Conservation (phyloP, 2,329 filamentous ascomycete genomes). For the Penicillium crustosum region DNA sequence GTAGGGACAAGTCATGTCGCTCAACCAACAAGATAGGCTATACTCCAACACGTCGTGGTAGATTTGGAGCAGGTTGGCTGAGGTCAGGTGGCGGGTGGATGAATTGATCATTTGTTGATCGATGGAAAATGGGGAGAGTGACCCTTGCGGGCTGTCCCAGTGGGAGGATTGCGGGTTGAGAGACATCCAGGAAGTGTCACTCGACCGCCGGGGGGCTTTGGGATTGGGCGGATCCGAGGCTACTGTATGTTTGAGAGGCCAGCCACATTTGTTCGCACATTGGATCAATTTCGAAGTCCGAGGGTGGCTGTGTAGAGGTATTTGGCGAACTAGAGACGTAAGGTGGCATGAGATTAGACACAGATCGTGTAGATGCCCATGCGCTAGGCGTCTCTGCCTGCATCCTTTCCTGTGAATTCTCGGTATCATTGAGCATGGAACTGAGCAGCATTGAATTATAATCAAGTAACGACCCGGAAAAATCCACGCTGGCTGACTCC, state of each 20-base stretch:
- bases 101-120: background rate
- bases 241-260: background rate
- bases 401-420: background rate
- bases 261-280: background rate
- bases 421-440: background rate
- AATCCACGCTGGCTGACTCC: background rate
- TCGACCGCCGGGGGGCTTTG: background rate
- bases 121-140: background rate
- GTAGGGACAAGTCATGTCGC: background rate
- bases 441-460: background rate
- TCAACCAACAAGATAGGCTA: background rate
- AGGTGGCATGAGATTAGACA: background rate
- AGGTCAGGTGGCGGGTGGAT: background rate
- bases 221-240: background rate
- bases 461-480: background rate
- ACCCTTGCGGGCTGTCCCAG: background rate
- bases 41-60: background rate
- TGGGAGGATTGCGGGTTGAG: background rate
- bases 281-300: background rate
- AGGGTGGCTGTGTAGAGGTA: background rate
- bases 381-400: background rate
- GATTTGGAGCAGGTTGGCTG: background rate
- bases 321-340: background rate
- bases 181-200: background rate
- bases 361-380: too few relatives aligned